Conservation (phyloP, 1,284 basidiomycete species). For the Trametes sp. region DNA sequence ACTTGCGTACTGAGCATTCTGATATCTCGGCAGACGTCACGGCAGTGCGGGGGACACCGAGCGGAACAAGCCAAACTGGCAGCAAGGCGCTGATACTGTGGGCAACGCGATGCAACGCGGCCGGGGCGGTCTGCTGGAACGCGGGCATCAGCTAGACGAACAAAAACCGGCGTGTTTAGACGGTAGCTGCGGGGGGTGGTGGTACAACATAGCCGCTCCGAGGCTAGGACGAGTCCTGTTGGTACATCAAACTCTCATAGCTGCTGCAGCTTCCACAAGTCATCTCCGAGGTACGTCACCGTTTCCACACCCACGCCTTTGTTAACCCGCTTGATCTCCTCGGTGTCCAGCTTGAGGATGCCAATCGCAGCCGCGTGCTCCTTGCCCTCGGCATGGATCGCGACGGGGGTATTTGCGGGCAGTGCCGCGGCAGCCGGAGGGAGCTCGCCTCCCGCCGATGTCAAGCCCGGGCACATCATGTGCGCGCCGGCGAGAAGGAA, state of each 20-base stretch:
- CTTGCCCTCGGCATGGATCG: constrained; percentile 96
- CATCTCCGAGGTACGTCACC: constrained; percentile 87
- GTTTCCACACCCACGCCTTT: constrained; percentile 94
- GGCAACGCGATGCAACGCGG: background rate
- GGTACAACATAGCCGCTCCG: constrained; percentile 16
- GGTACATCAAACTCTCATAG: constrained; percentile 52
- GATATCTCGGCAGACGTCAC: constrained; percentile 5
- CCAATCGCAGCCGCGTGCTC: constrained; percentile 92
- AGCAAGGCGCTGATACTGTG: background rate
- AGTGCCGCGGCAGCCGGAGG: constrained; percentile 80
- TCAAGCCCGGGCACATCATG: constrained; percentile 98
- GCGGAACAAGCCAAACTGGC: background rate
- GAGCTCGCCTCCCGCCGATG: constrained; percentile 89
- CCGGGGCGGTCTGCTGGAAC: background rate
- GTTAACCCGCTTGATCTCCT: constrained; percentile 90
- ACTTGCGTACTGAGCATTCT: background rate
- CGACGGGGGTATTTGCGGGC: constrained; percentile 78
- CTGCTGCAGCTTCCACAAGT: constrained; percentile 83
- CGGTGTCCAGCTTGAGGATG: constrained; percentile 82
- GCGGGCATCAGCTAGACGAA: background rate
- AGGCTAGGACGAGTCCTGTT: constrained; percentile 14
- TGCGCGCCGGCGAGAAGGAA: constrained; percentile 93
- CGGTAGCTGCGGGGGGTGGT: background rate
- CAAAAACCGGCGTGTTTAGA: background rate
- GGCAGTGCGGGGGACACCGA: constrained; percentile 5